Evolutionary conservation across 257 asterid genomes (phyloP).

Genomic region (Plantago ovata): DNA sequence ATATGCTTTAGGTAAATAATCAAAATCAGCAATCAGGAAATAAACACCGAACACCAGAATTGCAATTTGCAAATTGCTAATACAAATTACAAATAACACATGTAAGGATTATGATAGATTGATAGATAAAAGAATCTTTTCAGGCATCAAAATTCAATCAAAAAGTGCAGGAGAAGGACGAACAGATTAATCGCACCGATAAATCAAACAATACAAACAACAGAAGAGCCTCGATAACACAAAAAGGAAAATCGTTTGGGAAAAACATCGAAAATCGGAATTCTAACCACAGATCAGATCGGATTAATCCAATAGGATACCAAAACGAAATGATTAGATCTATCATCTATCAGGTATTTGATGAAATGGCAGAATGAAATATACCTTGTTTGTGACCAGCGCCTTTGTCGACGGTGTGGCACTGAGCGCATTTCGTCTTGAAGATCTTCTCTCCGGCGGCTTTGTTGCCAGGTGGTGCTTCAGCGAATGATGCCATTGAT

Average conservation of each 20-base stretch:
- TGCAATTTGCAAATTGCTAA: too few species aligned
- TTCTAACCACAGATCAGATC: neutral
- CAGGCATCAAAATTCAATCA: neutral
- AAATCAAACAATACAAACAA: neutral
- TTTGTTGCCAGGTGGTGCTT: slow-evolving; percentile 41
- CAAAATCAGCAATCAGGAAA: too few species aligned
- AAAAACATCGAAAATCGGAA: too few species aligned
- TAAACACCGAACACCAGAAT: too few species aligned
- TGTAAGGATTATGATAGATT: too few species aligned
- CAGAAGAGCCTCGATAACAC: neutral
- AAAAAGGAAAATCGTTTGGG: neutral
- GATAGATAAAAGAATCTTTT: too few species aligned
- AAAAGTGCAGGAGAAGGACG: neutral
- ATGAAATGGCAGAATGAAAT: neutral
- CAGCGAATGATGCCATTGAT: slow-evolving; percentile 37
- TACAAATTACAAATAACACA: too few species aligned
- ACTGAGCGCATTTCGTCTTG: slow-evolving; percentile 6
- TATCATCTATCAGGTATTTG: neutral
- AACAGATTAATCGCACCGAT: too few species aligned
- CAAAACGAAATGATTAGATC: neutral
- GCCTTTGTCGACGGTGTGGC: slow-evolving; percentile 9
- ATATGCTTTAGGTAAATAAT: too few species aligned
- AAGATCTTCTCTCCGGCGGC: slow-evolving; percentile 2
- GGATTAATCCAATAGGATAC: neutral
- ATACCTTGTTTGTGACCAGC: slow-evolving; percentile 9